phyloP scores from a whole-genome alignment of 192 early-diverging fungal genomes.

The Gigaspora rosea region DNA sequence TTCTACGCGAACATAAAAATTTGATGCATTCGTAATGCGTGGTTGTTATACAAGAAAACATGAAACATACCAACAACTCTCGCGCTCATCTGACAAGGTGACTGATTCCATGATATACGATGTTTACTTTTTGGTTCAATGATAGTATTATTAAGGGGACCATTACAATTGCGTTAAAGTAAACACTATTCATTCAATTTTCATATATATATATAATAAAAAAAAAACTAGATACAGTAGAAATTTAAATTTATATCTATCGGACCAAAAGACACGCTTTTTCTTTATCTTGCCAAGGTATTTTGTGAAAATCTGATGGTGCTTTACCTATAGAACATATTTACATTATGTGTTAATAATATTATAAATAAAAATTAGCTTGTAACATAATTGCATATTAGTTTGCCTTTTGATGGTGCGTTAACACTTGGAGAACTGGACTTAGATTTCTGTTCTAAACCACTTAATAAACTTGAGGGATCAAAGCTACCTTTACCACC shows the following conservation, averaged over 20 bases:
- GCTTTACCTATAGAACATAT: neutral
- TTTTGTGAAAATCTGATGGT: neutral
- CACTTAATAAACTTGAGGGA: neutral
- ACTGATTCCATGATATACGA: conserved; percentile 29
- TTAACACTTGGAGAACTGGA: neutral
- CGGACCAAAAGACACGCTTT: conserved; percentile 4
- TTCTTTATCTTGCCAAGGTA: conserved; percentile 18
- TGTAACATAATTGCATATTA: too few relatives aligned
- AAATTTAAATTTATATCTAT: neutral
- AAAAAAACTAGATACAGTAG: too few relatives aligned
- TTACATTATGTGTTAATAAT: too few relatives aligned
- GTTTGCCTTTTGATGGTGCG: neutral
- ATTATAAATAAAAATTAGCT: too few relatives aligned
- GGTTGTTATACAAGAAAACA: conserved; percentile 9
- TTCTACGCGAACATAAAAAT: conserved; percentile 13
- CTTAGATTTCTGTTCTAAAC: neutral
- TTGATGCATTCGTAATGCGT: conserved; percentile 6
- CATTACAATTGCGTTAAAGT: neutral
- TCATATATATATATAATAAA: neutral
- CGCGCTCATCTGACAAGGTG: conserved; percentile 12
- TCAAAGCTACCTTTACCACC: too few relatives aligned
- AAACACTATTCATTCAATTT: neutral
- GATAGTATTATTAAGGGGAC: neutral
- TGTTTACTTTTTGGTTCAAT: conserved; percentile 12
- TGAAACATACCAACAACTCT: conserved; percentile 8